A percentile compares a stretch with the other conserved stretches of the same genome.
Conservation (phyloP, 2,329 filamentous ascomycete genomes). For the Alternaria infectoria region DNA sequence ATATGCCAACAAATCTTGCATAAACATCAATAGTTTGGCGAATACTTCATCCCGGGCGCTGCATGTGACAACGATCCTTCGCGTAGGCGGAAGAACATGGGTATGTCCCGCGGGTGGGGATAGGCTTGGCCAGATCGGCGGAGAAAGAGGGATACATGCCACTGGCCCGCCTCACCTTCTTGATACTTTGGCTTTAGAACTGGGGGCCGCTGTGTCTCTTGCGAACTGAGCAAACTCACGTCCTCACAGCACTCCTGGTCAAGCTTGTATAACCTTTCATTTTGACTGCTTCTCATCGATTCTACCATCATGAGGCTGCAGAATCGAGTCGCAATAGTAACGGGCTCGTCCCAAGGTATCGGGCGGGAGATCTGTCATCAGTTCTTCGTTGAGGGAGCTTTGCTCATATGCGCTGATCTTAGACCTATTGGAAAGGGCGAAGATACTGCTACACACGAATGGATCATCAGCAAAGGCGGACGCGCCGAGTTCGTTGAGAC, state of each 20-base stretch:
- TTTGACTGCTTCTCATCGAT: not conserved
- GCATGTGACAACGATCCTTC: not conserved
- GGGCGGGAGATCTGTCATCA: slow-evolving; percentile 27
- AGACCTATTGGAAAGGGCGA: not conserved
- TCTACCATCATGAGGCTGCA: not conserved
- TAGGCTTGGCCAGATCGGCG: not conserved
- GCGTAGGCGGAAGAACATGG: not conserved
- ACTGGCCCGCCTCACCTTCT: not conserved
- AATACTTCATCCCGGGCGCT: not conserved
- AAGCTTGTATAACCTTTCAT: not conserved
- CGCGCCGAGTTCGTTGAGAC: not conserved
- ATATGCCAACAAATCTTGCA: not conserved
- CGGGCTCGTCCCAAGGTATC: slow-evolving; percentile 36
- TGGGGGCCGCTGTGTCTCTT: not conserved
- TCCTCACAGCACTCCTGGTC: not conserved
- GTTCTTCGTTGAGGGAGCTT: not conserved
- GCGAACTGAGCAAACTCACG: not conserved
- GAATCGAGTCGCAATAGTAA: slow-evolving; percentile 34
- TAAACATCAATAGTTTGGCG: not conserved
- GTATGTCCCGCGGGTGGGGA: not conserved
- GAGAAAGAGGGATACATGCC: not conserved
- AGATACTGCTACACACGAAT: not conserved
- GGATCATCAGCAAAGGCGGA: not conserved
- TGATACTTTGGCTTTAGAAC: not conserved
- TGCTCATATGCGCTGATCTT: not conserved